Base-by-base conservation (phyloP, 2,329 filamentous ascomycete genomes). In the Xylaria sp. region DNA sequence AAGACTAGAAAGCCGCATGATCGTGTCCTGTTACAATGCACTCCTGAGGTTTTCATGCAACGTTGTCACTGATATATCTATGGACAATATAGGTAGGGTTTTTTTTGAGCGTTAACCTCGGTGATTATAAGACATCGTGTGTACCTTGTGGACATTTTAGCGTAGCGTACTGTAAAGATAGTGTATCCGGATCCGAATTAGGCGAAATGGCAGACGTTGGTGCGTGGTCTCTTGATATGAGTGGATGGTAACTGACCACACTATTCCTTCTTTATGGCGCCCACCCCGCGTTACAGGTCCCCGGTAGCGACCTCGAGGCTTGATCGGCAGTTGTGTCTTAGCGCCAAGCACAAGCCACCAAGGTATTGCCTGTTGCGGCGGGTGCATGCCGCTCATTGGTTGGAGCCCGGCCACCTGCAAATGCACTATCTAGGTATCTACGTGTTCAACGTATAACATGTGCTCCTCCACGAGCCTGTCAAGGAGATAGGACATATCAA, bases 291-390 rank as follows among this genome's bases (percentile, higher is more conserved):
- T n/a, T n/a, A n/a, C n/a, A 47, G 47, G 27, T 15, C 27, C 22
- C 25, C 13, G 22, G n/a, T n/a, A n/a, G n/a, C n/a, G 20, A 6
- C 20, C 29, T 17, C 3, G 29, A 45, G 11, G 25, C 45, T 44
- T 45, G 53, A 51, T 49, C 55, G 36, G 50, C 27, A 53, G 50
- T 31, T 57, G 15, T 61, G 57, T 62, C 38, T 67, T 60, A 67
- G 42, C 15, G 29, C 60, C 55, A n/a, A n/a, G n/a, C n/a, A 68
- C 51, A 47, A 57, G 54, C 42, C 20, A n/a, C 25, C 11, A n/a
- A 31, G 13, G 25, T 50, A 63, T 65, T 68, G 44, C 66, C 66
- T 27, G 38, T 68, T 68, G 59, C 33, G 66, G 66, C 55, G 36
- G 31, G n/a, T 31, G 36, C 33, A 54, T 61, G 58, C 11, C 22